phyloP scores from a whole-genome alignment of 2,329 filamentous ascomycete species.

The Metarhizium humberi region DNA sequence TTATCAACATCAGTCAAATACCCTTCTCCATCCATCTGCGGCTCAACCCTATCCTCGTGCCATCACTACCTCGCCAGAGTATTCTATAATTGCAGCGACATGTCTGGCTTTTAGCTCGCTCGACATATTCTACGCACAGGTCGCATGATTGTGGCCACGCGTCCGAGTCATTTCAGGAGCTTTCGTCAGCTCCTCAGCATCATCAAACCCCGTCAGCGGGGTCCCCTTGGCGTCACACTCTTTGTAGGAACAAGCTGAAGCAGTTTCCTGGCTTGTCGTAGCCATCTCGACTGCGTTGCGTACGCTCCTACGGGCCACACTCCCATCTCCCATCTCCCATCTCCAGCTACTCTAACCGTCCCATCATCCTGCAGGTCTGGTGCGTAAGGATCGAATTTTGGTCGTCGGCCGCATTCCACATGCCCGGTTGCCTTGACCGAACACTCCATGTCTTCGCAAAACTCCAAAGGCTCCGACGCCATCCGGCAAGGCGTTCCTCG shows the following conservation, averaged over 20 bases:
- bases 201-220: not conserved
- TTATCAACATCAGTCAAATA: not conserved
- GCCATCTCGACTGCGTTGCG: no score
- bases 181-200: not conserved
- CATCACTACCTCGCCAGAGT: not conserved
- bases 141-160: not conserved
- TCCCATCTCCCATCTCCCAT: not conserved
- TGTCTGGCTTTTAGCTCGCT: not conserved
- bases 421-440: constrained; percentile 14
- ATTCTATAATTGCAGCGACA: not conserved
- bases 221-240: not conserved
- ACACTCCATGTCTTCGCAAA: constrained; percentile 24
- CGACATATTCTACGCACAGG: not conserved
- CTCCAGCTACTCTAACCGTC: not conserved
- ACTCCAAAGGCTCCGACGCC: constrained; percentile 16
- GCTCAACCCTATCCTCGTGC: not conserved
- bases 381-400: not conserved
- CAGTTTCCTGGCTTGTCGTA: not conserved
- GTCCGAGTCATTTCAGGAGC: not conserved
- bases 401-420: not conserved
- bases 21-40: not conserved
- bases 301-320: no score
- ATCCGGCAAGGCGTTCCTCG: constrained; percentile 22
- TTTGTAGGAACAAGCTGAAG: not conserved
- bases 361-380: not conserved